These are phyloP conservation scores for Salix exigua DNA, from an alignment of 345 rosid species.

Conservation along the genomic window DNA sequence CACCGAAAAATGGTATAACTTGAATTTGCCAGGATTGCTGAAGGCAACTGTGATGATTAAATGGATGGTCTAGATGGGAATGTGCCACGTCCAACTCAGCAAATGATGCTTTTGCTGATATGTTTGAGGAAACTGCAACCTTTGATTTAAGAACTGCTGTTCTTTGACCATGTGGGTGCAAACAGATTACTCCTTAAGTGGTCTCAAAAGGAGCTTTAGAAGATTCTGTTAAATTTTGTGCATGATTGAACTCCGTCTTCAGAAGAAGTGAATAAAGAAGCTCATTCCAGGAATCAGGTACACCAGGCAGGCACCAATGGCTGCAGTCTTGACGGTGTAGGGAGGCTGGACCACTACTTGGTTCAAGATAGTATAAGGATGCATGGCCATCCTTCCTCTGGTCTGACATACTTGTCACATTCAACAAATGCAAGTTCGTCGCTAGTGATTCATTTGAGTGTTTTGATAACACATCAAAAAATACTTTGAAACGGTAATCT, in stretches of 20 bases:
- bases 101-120: not conserved
- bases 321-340: slow-evolving; percentile 80
- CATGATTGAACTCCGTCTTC: slow-evolving; percentile 10
- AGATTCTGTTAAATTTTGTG: slow-evolving; percentile 9
- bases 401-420: slow-evolving; percentile 64
- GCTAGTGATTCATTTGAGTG: slow-evolving; percentile 25
- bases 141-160: not conserved
- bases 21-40: not conserved
- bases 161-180: not conserved
- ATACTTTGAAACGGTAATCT: slow-evolving; percentile 41
- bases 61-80: not conserved
- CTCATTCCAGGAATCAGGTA: slow-evolving; percentile 93
- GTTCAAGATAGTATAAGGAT: slow-evolving; percentile 64
- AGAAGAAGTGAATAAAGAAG: slow-evolving; percentile 55
- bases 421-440: slow-evolving; percentile 44
- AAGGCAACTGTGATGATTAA: not conserved
- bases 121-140: not conserved
- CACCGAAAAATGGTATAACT: not conserved
- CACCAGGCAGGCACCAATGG: slow-evolving; percentile 97
- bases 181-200: not conserved
- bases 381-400: slow-evolving; percentile 82
- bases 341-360: slow-evolving; percentile 51
- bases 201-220: slow-evolving; percentile 14
- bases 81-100: not conserved
- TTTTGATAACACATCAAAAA: slow-evolving; percentile 40